Conservation (phyloP, 208 protist genomes). For the Crithidia mellificae region DNA sequence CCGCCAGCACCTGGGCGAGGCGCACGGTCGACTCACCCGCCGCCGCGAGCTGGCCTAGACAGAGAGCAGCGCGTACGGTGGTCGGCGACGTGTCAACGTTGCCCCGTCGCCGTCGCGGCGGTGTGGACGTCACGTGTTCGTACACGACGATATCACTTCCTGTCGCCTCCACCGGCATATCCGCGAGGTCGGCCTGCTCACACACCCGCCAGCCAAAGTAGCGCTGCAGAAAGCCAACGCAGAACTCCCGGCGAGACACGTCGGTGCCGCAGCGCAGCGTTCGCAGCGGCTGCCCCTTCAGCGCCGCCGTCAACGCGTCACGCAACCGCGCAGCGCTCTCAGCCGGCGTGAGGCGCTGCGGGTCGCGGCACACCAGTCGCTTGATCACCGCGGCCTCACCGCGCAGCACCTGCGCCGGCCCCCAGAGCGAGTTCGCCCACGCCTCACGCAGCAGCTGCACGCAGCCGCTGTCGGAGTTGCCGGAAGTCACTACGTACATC, state of each 20-base stretch:
- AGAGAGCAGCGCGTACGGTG: background rate
- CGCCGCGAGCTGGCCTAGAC: slow-evolving; percentile 19
- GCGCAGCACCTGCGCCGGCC: slow-evolving; percentile 21
- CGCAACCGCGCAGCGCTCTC: background rate
- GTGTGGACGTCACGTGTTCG: background rate
- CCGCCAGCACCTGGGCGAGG: slow-evolving; percentile 19
- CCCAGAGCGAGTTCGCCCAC: slow-evolving; percentile 21
- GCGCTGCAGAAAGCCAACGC: slow-evolving; percentile 39
- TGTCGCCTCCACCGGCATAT: background rate
- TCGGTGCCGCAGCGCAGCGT: slow-evolving; percentile 6
- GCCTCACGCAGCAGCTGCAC: slow-evolving; percentile 31
- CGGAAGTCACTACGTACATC: background rate
- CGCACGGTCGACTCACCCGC: background rate
- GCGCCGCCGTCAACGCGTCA: background rate
- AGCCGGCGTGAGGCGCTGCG: background rate
- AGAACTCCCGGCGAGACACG: slow-evolving; percentile 31
- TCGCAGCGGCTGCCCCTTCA: background rate
- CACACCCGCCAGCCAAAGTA: slow-evolving; percentile 45
- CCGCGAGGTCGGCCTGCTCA: slow-evolving; percentile 17
- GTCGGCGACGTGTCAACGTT: too few species aligned
- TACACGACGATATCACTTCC: slow-evolving; percentile 16
- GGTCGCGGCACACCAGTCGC: slow-evolving; percentile 6
- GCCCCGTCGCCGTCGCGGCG: background rate
- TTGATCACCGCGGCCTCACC: slow-evolving; percentile 20
- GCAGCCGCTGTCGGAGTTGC: background rate